Conservation (phyloP, 257 asterid genomes). For the Plantago ovata region DNA sequence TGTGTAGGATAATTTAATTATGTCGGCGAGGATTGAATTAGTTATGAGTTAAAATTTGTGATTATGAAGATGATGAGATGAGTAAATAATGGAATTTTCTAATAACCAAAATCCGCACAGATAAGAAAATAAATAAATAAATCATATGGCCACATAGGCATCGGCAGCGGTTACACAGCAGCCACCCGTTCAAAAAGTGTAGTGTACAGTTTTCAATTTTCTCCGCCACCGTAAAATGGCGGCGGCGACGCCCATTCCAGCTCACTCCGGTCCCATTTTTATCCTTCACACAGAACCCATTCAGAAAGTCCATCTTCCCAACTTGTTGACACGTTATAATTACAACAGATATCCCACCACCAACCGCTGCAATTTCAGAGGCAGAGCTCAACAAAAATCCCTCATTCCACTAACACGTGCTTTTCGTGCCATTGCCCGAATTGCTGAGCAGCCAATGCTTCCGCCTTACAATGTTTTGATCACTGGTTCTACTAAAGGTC, state of each 20-base stretch:
- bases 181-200: not conserved
- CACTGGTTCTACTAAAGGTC: constrained; percentile 87
- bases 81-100: too few relatives aligned
- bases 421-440: constrained; percentile 19
- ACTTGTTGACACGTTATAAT: constrained; percentile 13
- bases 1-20: too few relatives aligned
- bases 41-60: too few relatives aligned
- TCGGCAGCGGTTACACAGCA: too few relatives aligned
- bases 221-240: constrained; percentile 17
- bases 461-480: constrained; percentile 85
- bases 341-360: constrained; percentile 10
- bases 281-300: constrained; percentile 19
- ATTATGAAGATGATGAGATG: too few relatives aligned
- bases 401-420: constrained; percentile 9
- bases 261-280: constrained; percentile 18
- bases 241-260: constrained; percentile 15
- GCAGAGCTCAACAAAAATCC: constrained; percentile 14
- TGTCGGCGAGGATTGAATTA: too few relatives aligned
- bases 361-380: constrained; percentile 13
- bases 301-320: constrained; percentile 13
- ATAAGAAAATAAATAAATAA: too few relatives aligned
- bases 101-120: too few relatives aligned
- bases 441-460: constrained; percentile 46
- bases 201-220: constrained; percentile 3
- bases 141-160: too few relatives aligned